Evolutionary conservation across 1,139 yeast species (phyloP), one percentile per base, ranked within the genome.

Genomic region (Hyphopichia burtonii): DNA sequence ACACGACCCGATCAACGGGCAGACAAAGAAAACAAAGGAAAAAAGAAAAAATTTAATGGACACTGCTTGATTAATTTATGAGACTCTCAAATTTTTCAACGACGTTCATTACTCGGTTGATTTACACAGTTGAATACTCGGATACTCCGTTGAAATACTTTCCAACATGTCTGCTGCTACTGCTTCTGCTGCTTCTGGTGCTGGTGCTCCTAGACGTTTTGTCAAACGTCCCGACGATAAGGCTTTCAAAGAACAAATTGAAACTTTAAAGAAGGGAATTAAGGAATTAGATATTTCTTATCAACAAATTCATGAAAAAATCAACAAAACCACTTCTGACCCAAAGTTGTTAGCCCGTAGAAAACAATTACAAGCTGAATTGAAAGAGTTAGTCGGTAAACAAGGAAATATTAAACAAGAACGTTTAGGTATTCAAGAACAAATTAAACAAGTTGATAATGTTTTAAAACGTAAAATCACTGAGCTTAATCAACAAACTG

Each of bases 191-290:
- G 8, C 5, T 16, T 9, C 20, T 17, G 9, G 6, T 16, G 8
- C 5, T 39, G 49, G 46, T 41, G 37, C 48, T 35, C 42, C 45
- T 28, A 58, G 59, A 51, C 79, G 77, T 54, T 78, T 76, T 62
- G 76, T 83, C 65, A 84, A 84, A 65, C 82, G 86, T 61, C 94
- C 96, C 47, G 95, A 90, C 63, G 82, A 79, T 60, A 68, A 80
- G 53, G 78, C 66, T 40, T 65, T 72, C 61, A 86, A 85, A 61
- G 76, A 75, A 50, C 76, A 80, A 55, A 62, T 88, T 50, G 79
- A 75, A 38, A 74, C 71, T 41, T 71, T 87, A 54, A 80, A 82
- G 55, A 76, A 76, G 38, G 87, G 86, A 58, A 79, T 91, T 65
- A 82, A 84, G 59, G 80, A 76, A 56, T 77, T 86, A 64, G 93